Evolutionary conservation across 192 early-diverging fungal species (phyloP), one percentile per base, ranked within the genome.

Genomic region (Kickxella alabastrina): DNA sequence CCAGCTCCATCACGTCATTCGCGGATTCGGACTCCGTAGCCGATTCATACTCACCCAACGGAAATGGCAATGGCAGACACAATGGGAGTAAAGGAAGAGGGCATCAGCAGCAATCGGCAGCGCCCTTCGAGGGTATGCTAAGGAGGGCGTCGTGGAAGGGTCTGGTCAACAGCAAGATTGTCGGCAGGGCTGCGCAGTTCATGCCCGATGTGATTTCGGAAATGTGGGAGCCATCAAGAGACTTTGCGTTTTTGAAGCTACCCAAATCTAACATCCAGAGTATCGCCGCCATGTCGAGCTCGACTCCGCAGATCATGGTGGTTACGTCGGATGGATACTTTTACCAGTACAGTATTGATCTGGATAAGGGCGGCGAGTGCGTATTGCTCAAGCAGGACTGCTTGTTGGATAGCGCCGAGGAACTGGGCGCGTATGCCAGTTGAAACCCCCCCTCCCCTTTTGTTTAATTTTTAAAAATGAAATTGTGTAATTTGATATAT

Each of bases 141-240:
- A 57, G 78, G 70, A 63, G 59, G 70, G 59, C 81, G 69, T 57
- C 82, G 51, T 68, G 70, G 66, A 68, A 79, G 50, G 66, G 66
- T 42, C 17, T 79, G 3, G 65, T 74, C 17, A 70, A 65, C 51
- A 79, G 80, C 50, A 85, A 82, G 54, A 43, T 90, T 38, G 86
- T 91, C 13, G 87, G 86, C 19, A 87, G 83, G 46, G 86, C 93
- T 10, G 85, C 87, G 21, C 89, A 88, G 48, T 85, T 92, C 54
- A 80, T 97, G 36, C 96, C 96, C 6, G 87, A 91, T 53, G 76
- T 78, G 31, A 54, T 92, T 1, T 91, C 93, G 4, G 92, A 96
- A 49, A 92, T 97, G 44, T 96, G 88, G 87, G 95, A 97, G 69
- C 95, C 95, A 4, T 77, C 87, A 40, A 79, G 97, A 8, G 92